A percentile compares a stretch with the other conserved stretches of the same genome.
Conservation (phyloP, 441 rosid species). For the Populus hybrid region DNA sequence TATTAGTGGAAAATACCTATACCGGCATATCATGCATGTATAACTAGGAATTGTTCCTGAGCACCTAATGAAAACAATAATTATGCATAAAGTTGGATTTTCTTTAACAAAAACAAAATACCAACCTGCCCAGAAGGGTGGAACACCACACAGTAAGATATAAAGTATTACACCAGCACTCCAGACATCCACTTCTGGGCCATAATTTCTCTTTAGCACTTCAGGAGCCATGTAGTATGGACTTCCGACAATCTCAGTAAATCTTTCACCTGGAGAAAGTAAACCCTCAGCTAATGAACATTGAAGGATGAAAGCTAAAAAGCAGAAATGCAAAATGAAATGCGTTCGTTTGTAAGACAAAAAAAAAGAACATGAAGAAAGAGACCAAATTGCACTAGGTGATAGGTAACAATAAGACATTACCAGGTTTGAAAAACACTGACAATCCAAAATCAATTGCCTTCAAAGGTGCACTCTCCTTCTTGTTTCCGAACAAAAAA, state of each 20-base stretch:
- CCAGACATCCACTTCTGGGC: slow-evolving; percentile 94
- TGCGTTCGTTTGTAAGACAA: background rate
- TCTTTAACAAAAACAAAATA: slow-evolving; percentile 16
- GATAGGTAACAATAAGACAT: slow-evolving; percentile 9
- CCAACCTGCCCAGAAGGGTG: slow-evolving; percentile 98
- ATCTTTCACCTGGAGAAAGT: slow-evolving; percentile 58
- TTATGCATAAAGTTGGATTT: background rate
- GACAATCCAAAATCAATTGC: slow-evolving; percentile 95
- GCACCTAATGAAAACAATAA: background rate
- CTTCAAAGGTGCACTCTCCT: slow-evolving; percentile 71
- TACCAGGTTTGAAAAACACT: slow-evolving; percentile 85
- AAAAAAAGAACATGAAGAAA: too few species aligned
- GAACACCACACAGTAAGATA: slow-evolving; percentile 50
- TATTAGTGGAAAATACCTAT: background rate
- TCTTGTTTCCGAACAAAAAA: slow-evolving; percentile 83
- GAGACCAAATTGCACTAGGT: background rate
- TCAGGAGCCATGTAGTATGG: slow-evolving; percentile 56
- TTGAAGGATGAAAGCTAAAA: background rate
- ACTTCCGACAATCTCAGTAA: slow-evolving; percentile 92
- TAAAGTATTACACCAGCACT: slow-evolving; percentile 78
- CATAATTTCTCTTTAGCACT: slow-evolving; percentile 59
- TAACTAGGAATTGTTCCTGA: background rate
- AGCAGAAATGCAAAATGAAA: background rate
- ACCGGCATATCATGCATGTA: background rate
- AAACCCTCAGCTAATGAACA: background rate